phyloP scores from a whole-genome alignment of 495 filamentous ascomycete species.

The Penicillium taxi region DNA sequence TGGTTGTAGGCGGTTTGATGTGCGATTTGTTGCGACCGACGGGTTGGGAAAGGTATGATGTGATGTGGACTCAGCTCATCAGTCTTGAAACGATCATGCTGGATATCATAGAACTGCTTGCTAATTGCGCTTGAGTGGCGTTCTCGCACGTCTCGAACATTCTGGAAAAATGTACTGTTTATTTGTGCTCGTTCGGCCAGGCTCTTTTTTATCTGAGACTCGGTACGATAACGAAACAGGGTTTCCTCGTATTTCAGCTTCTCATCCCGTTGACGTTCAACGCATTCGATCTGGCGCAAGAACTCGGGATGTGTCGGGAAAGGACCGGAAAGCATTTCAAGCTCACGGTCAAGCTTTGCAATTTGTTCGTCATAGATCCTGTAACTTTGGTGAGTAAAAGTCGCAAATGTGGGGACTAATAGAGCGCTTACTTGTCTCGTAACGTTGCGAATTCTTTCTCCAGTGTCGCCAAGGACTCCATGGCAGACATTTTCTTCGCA shows the following conservation, averaged over 20 bases:
- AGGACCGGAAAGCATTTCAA: conserved; percentile 68
- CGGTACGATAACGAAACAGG: conserved; percentile 61
- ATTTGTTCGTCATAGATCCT: conserved; percentile 86
- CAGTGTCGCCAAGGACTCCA: conserved; percentile 67
- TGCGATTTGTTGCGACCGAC: conserved; percentile 60
- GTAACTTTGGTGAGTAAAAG: conserved; percentile 11
- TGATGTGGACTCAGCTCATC: conserved; percentile 77
- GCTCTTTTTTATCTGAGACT: conserved; percentile 61
- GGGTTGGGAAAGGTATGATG: conserved; percentile 62
- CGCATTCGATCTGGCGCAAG: conserved; percentile 71
- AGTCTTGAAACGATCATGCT: conserved; percentile 77
- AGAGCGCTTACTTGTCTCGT: conserved; percentile 66
- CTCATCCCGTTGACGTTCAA: conserved; percentile 71
- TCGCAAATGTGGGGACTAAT: not conserved
- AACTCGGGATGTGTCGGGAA: conserved; percentile 83
- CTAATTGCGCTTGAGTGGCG: conserved; percentile 68
- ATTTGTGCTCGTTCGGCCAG: conserved; percentile 74
- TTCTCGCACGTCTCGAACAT: conserved; percentile 72
- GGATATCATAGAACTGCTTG: conserved; percentile 81
- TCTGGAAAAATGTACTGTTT: conserved; percentile 80
- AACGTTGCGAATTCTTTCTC: conserved; percentile 80
- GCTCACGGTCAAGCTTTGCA: conserved; percentile 70
- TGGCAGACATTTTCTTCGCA: conserved; percentile 68
- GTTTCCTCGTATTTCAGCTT: conserved; percentile 67
- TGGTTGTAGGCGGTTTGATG: conserved; percentile 85